phyloP scores from a whole-genome alignment of 2,329 filamentous ascomycete species.

The Trichoderma asperellum region DNA sequence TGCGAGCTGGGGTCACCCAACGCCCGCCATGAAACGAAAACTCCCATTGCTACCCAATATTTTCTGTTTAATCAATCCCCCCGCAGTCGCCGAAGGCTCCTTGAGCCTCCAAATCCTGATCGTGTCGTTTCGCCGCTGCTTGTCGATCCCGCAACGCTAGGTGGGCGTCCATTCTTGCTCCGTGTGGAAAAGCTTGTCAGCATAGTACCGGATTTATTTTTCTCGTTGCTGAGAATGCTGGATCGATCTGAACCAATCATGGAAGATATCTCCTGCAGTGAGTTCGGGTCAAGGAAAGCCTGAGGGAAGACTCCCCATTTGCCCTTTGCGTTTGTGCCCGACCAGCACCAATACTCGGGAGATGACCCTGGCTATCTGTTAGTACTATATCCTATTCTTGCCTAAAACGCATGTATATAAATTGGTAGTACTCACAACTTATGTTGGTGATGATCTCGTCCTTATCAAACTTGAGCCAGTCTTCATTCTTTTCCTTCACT shows the following conservation, averaged over 20 bases:
- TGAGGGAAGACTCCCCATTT: slow-evolving; percentile 59
- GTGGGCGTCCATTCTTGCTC: slow-evolving; percentile 38
- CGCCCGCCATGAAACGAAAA: slow-evolving; percentile 14
- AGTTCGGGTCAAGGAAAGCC: slow-evolving; percentile 52
- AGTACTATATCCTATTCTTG: neutral
- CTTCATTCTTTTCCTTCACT: slow-evolving; percentile 48
- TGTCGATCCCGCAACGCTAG: slow-evolving; percentile 42
- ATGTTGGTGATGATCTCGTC: slow-evolving; percentile 70
- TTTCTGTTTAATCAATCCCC: slow-evolving; percentile 16
- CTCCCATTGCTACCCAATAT: neutral
- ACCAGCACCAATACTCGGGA: slow-evolving; percentile 60
- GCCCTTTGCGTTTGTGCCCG: slow-evolving; percentile 55
- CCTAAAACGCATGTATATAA: neutral
- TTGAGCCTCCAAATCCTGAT: slow-evolving; percentile 30
- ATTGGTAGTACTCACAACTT: slow-evolving; percentile 49
- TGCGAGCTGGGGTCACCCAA: neutral
- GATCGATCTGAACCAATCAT: slow-evolving; percentile 38
- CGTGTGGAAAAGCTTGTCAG: slow-evolving; percentile 44
- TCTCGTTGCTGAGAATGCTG: slow-evolving; percentile 42
- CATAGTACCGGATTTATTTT: slow-evolving; percentile 41
- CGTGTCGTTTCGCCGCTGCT: slow-evolving; percentile 39
- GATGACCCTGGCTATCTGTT: slow-evolving; percentile 44
- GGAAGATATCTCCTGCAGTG: slow-evolving; percentile 45
- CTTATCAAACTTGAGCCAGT: slow-evolving; percentile 66
- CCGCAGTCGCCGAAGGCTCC: slow-evolving; percentile 11